Conservation (phyloP, 495 filamentous ascomycete genomes). For the Astrothelium macrocarpum region DNA sequence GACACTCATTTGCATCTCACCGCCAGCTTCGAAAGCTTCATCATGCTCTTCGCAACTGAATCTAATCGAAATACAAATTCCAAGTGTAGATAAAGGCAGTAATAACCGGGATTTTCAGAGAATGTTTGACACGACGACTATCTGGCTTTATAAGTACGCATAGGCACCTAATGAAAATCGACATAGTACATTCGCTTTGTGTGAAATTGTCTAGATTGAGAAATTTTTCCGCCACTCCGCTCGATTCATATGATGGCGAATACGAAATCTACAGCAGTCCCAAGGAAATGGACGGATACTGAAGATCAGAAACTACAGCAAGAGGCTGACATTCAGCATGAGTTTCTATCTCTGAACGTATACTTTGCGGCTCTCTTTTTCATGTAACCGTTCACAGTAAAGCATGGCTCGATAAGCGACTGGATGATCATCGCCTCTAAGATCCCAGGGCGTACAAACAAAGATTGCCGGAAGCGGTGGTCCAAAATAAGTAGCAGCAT, state of each 20-base stretch:
- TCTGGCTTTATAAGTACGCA: background rate
- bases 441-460: slow-evolving; percentile 14
- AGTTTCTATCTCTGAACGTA: background rate
- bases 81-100: background rate
- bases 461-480: slow-evolving; percentile 20
- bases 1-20: background rate
- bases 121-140: background rate
- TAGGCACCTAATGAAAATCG: background rate
- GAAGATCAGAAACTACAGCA: slow-evolving; percentile 13
- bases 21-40: background rate
- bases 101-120: background rate
- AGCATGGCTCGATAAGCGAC: slow-evolving; percentile 12
- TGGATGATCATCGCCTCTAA: slow-evolving; percentile 14
- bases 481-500: slow-evolving; percentile 15
- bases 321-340: slow-evolving; percentile 13
- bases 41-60: background rate
- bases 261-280: background rate
- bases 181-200: background rate
- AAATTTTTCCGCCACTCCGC: background rate
- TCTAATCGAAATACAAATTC: background rate
- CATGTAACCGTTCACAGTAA: slow-evolving; percentile 8
- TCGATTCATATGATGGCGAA: background rate
- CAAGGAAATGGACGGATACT: slow-evolving; percentile 13
- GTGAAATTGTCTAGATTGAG: background rate
- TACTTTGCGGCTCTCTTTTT: background rate